phyloP scores from a whole-genome alignment of 768 basidiomycete species.

The Gymnopilus junonius region DNA sequence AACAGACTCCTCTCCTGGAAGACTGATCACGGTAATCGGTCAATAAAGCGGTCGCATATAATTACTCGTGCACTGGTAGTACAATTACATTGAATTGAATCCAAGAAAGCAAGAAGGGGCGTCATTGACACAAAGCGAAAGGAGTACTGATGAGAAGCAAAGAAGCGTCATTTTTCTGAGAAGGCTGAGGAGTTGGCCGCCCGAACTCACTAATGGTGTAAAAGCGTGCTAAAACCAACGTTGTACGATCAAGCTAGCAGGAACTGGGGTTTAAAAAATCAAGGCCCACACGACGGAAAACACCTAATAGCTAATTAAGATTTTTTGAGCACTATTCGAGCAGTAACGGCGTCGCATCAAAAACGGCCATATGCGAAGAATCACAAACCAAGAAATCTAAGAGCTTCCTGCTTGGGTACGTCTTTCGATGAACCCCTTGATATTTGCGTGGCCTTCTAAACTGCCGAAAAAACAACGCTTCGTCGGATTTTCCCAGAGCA shows the following conservation, averaged over 20 bases:
- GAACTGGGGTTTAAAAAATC: conserved; percentile 16
- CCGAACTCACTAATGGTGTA: conserved; percentile 14
- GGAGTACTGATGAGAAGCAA: conserved; percentile 6
- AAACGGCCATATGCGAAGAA: conserved; percentile 15
- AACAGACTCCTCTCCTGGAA: conserved; percentile 8
- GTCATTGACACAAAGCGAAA: conserved; percentile 6
- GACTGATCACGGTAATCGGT: conserved; percentile 5
- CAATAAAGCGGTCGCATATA: conserved; percentile 8
- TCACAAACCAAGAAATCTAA: conserved; percentile 26
- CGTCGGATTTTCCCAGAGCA: conserved; percentile 79
- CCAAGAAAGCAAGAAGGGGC: conserved; percentile 9
- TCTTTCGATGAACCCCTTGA: conserved; percentile 81
- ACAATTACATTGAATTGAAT: conserved; percentile 13
- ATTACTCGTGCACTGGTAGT: conserved; percentile 19
- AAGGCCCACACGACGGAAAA: conserved; percentile 18
- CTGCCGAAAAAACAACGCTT: conserved; percentile 86
- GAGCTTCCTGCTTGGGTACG: conserved; percentile 42
- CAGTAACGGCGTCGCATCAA: conserved; percentile 25
- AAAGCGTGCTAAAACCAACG: conserved; percentile 4
- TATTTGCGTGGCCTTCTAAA: conserved; percentile 76
- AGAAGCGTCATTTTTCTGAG: conserved; percentile 3
- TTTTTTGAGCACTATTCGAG: conserved; percentile 23
- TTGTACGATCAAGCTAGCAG: background rate
- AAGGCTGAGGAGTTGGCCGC: background rate
- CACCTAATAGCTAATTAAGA: conserved; percentile 30